Evolutionary conservation across 2,329 filamentous ascomycete genomes (phyloP).

Genomic region (Fusarium penzigii): DNA sequence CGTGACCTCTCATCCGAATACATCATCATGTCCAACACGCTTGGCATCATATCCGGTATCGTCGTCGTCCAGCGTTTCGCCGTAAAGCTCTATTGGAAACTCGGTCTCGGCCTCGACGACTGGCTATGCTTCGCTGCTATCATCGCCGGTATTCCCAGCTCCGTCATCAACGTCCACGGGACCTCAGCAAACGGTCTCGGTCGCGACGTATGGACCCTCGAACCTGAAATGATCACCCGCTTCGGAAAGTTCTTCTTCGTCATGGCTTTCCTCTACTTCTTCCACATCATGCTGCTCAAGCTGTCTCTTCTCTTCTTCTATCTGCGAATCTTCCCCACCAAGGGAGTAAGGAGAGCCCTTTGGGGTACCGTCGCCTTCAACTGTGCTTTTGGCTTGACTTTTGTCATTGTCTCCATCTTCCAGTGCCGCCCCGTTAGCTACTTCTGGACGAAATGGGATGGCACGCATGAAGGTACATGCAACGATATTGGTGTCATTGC

Average conservation of each 20-base stretch:
- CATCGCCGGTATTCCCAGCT: slow-evolving; percentile 24
- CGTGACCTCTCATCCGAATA: slow-evolving; percentile 16
- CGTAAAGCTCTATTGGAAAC: slow-evolving; percentile 27
- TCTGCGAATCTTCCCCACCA: slow-evolving; percentile 41
- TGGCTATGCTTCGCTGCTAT: slow-evolving; percentile 10
- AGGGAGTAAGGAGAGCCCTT: slow-evolving; percentile 31
- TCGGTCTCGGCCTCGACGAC: slow-evolving; percentile 35
- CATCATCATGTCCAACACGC: slow-evolving; percentile 13
- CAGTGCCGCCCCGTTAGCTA: slow-evolving; percentile 42
- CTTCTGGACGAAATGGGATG: slow-evolving; percentile 51
- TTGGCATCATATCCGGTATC: slow-evolving; percentile 36
- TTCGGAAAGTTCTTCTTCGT: slow-evolving; percentile 35
- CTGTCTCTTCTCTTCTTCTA: slow-evolving; percentile 45
- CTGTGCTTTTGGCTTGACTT: slow-evolving; percentile 31
- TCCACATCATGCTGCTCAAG: slow-evolving; percentile 40
- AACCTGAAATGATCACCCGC: slow-evolving; percentile 13
- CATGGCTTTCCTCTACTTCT: slow-evolving; percentile 41
- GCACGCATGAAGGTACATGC: slow-evolving; percentile 48
- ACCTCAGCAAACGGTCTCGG: slow-evolving; percentile 33
- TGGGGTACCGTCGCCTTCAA: slow-evolving; percentile 37
- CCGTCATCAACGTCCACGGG: slow-evolving; percentile 24
- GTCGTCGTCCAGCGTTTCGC: slow-evolving; percentile 37
- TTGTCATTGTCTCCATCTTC: slow-evolving; percentile 36
- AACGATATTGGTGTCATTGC: slow-evolving; percentile 49
- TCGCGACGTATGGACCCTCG: slow-evolving; percentile 37